Percentiles rank a stretch among this genome's conserved stretches.
Conservation (phyloP, 140 eudicot genomes). For the Eryngium alpinum region DNA sequence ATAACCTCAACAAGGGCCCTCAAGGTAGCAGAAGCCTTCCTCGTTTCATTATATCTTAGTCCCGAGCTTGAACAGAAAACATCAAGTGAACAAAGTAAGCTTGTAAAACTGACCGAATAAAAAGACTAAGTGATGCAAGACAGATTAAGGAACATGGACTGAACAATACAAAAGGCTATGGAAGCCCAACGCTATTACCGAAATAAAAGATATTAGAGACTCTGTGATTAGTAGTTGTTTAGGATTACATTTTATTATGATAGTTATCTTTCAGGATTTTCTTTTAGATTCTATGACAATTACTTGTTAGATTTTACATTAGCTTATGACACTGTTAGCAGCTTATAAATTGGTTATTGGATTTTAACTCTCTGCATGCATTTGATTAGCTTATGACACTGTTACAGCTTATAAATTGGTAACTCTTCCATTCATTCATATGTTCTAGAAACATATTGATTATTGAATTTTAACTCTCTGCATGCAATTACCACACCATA, state of each 20-base stretch:
- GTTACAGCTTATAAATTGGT: too few relatives aligned
- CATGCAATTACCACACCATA: background rate
- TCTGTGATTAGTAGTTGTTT: background rate
- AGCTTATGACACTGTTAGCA: background rate
- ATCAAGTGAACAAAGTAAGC: background rate
- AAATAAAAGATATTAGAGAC: background rate
- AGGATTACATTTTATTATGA: background rate
- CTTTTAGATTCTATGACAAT: background rate
- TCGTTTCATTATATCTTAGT: constrained; percentile 58
- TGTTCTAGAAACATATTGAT: too few relatives aligned
- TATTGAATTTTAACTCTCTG: too few relatives aligned
- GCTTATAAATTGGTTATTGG: background rate
- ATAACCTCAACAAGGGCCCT: constrained; percentile 94
- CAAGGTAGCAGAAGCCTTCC: constrained; percentile 73
- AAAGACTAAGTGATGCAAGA: background rate
- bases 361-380: too few relatives aligned
- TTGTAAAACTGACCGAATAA: background rate
- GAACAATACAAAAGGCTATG: background rate
- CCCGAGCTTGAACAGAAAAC: constrained; percentile 38
- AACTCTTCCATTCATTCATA: too few relatives aligned
- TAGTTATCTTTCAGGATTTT: background rate
- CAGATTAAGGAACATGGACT: background rate
- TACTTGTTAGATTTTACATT: background rate
- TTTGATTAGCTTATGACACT: too few relatives aligned
- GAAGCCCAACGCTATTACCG: background rate